Conservation (phyloP, 176 grass and related monocot genomes). For the Canna indica region DNA sequence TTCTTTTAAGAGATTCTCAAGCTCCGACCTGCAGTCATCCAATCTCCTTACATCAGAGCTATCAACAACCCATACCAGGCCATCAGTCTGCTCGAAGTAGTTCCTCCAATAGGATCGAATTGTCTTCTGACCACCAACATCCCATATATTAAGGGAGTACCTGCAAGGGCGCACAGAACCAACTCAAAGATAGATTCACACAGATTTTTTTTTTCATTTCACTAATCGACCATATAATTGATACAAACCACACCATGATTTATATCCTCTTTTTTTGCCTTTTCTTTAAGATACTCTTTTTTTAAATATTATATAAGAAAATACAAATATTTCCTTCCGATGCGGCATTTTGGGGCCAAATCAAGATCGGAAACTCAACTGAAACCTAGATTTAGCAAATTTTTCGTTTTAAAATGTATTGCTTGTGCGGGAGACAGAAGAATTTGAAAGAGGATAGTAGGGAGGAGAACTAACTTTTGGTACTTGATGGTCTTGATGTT, state of each 20-base stretch:
- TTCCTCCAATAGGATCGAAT: constrained; percentile 90
- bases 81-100: constrained; percentile 96
- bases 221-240: background rate
- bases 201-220: no score
- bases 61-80: constrained; percentile 81
- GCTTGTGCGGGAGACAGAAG: background rate
- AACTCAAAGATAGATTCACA: background rate
- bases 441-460: background rate
- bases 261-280: background rate
- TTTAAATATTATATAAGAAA: no score
- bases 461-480: constrained; percentile 39
- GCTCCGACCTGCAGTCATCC: constrained; percentile 73
- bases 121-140: constrained; percentile 88
- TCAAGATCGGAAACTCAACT: background rate
- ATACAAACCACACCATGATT: background rate
- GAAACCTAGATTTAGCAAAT: background rate
- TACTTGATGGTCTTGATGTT: constrained; percentile 96
- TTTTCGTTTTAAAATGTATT: background rate
- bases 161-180: constrained; percentile 18
- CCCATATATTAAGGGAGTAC: constrained; percentile 86
- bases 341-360: background rate
- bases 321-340: background rate
- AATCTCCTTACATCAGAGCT: constrained; percentile 71
- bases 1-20: constrained; percentile 93
- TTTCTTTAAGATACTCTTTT: no score